phyloP scores from a whole-genome alignment of 768 basidiomycete species.

The Holtermannia corniformis region DNA sequence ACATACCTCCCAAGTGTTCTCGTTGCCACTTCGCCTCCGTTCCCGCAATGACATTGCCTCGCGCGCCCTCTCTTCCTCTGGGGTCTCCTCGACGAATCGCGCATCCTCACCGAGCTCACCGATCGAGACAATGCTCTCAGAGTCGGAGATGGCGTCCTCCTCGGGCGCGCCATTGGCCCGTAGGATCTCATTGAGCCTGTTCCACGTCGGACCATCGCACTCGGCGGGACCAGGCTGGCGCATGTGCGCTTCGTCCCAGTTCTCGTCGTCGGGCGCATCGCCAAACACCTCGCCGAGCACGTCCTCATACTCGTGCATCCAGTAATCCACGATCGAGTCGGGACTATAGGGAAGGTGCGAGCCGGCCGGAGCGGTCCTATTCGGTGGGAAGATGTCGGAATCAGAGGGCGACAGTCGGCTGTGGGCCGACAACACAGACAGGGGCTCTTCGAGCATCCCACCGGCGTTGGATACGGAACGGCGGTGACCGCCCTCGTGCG shows the following conservation, averaged over 20 bases:
- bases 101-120: conserved; percentile 76
- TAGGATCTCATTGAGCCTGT: conserved; percentile 62
- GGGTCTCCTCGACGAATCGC: conserved; percentile 50
- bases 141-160: conserved; percentile 82
- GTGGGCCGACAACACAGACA: conserved; percentile 3
- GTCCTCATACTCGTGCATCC: conserved; percentile 87
- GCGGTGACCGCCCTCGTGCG: conserved; percentile 47
- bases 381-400: conserved; percentile 88
- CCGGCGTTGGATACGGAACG: conserved; percentile 38
- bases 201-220: conserved; percentile 56
- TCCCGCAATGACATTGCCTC: conserved; percentile 46
- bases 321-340: conserved; percentile 79
- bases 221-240: conserved; percentile 13
- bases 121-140: conserved; percentile 83
- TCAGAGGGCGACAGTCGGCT: conserved; percentile 50
- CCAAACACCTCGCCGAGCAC: conserved; percentile 53
- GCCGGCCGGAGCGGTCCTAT: conserved; percentile 64
- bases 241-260: conserved; percentile 4
- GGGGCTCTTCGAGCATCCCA: conserved; percentile 24
- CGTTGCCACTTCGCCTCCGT: conserved; percentile 54
- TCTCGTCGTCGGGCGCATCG: conserved; percentile 40
- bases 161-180: conserved; percentile 49
- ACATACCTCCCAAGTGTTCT: conserved; percentile 92
- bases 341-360: conserved; percentile 76
- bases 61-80: conserved; percentile 47